Base-by-base conservation (phyloP, 2,329 filamentous ascomycete species). In the Xylaria sp. region DNA sequence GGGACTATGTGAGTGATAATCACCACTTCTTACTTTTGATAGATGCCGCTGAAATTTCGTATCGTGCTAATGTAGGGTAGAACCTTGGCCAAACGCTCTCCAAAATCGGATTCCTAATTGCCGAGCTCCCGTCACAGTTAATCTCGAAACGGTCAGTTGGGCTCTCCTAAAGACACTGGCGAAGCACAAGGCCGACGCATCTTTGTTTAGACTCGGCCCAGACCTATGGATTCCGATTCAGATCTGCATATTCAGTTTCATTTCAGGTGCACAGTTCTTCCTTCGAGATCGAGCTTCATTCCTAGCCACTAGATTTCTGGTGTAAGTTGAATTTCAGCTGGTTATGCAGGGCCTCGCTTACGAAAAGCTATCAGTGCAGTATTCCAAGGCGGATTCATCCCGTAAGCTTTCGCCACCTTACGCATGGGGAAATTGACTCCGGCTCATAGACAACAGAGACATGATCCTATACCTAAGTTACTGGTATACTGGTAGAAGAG, bases 401-500 rank as follows among this genome's bases (percentile, higher is more conserved):
- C 89, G 6, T 88, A 86, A 75, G 87, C 83, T 54, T 28, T 71
- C 55, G 0, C 62, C 49, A 18, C 48, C 54, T 62, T 67, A 25
- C 68, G 49, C 64, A 43, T 13, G 2, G 36, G 62, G 12, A 33
- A 12, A 18, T 13, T 18, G 18, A 1, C 12, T 18, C 23, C 57
- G 33, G 51, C 68, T 73, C 1, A 75, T n/a, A 1, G 20, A 36
- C 55, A n/a, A 46, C 15, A 78, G 77, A 12, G 76, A 80, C 70
- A 78, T 75, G 48, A 86, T 90, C 62, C 80, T 90, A 0, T 92
- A 91, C 75, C 82, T 92, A 1, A 89, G 86, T 33, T 93, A 93
- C 77, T 93, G 90, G 80, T 93, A 92, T 79, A 92, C 87, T 12
- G 86, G 88, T 1, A 85, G 52, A 72, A 83, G 67, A 86, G 78